Conservation (phyloP, 257 asterid species). For the Dorcoceras hygrometricum region DNA sequence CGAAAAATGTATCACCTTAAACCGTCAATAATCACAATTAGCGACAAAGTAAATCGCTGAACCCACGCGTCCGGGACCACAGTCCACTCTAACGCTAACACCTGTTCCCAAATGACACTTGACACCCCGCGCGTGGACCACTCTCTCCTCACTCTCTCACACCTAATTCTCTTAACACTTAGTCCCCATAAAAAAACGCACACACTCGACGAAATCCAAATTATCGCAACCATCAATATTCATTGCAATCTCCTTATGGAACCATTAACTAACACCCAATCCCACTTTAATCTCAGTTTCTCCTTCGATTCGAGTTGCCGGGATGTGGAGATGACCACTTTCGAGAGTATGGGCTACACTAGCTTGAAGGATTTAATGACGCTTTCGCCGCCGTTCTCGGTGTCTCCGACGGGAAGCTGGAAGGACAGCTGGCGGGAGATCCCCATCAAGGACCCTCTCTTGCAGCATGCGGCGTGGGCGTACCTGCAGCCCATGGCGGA, state of each 20-base stretch:
- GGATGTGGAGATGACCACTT: slow-evolving; percentile 38
- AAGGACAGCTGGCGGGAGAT: slow-evolving; percentile 68
- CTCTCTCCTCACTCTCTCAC: slow-evolving; percentile 28
- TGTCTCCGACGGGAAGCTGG: slow-evolving; percentile 32
- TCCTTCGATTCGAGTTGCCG: slow-evolving; percentile 16
- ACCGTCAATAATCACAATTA: neutral
- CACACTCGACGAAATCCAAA: neutral
- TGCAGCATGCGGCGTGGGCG: slow-evolving; percentile 95
- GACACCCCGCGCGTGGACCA: slow-evolving; percentile 45
- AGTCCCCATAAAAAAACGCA: neutral
- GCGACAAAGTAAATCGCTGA: neutral
- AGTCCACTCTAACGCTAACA: slow-evolving; percentile 16
- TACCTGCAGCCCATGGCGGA: slow-evolving; percentile 68
- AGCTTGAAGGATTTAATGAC: slow-evolving; percentile 66
- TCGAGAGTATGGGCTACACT: slow-evolving; percentile 39
- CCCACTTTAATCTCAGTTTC: neutral
- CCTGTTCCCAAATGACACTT: slow-evolving; percentile 27
- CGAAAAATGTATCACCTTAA: slow-evolving; percentile 8
- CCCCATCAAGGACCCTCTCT: slow-evolving; percentile 70
- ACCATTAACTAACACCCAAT: slow-evolving; percentile 19
- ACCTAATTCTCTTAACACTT: slow-evolving; percentile 26
- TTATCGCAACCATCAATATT: neutral
- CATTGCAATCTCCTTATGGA: slow-evolving; percentile 6
- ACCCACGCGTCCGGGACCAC: slow-evolving; percentile 27
- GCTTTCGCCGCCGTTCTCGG: slow-evolving; percentile 34